These are phyloP conservation scores for Candida sanyiensis DNA, from an alignment of 805 yeast genomes.

Conservation along the genomic window DNA sequence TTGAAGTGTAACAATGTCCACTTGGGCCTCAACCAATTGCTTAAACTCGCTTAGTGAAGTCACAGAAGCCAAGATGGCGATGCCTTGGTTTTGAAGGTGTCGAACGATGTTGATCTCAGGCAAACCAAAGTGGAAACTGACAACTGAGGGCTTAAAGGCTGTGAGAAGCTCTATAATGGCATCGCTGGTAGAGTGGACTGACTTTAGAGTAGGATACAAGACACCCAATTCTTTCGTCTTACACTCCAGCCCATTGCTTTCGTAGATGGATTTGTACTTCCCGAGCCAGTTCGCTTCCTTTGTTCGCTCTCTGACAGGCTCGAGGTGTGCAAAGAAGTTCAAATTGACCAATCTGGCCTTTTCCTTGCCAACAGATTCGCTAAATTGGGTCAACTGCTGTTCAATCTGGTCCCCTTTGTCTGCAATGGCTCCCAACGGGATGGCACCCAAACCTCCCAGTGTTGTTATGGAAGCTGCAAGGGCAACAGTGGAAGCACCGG, in stretches of 20 bases:
- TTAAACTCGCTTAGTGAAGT: slow-evolving; percentile 42
- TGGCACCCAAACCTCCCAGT: slow-evolving; percentile 47
- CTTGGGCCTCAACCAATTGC: slow-evolving; percentile 27
- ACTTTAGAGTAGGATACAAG: slow-evolving; percentile 16
- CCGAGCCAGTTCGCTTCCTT: slow-evolving; percentile 22
- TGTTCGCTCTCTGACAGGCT: slow-evolving; percentile 12
- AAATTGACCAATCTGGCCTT: slow-evolving; percentile 30
- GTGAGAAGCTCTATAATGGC: slow-evolving; percentile 15
- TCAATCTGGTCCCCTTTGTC: slow-evolving; percentile 13
- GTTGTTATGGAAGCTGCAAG: slow-evolving; percentile 39
- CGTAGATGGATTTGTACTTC: slow-evolving; percentile 13
- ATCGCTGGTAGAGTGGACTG: slow-evolving; percentile 10
- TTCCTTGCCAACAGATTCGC: slow-evolving; percentile 7
- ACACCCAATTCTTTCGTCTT: slow-evolving; percentile 1
- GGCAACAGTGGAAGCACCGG: slow-evolving; percentile 43
- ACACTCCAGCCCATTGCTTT: slow-evolving; percentile 4
- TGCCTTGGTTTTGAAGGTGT: slow-evolving; percentile 32
- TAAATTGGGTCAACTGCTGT: slow-evolving; percentile 13
- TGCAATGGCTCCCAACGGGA: slow-evolving; percentile 25
- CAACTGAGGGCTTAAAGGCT: slow-evolving; percentile 35
- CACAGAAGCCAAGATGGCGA: slow-evolving; percentile 41
- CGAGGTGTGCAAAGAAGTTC: slow-evolving; percentile 43
- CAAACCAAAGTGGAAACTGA: slow-evolving; percentile 51
- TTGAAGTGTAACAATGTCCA: slow-evolving; percentile 48
- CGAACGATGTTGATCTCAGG: slow-evolving; percentile 32